phyloP scores from a whole-genome alignment of 2,329 filamentous ascomycete genomes.

The Arthrinium puccinioides region DNA sequence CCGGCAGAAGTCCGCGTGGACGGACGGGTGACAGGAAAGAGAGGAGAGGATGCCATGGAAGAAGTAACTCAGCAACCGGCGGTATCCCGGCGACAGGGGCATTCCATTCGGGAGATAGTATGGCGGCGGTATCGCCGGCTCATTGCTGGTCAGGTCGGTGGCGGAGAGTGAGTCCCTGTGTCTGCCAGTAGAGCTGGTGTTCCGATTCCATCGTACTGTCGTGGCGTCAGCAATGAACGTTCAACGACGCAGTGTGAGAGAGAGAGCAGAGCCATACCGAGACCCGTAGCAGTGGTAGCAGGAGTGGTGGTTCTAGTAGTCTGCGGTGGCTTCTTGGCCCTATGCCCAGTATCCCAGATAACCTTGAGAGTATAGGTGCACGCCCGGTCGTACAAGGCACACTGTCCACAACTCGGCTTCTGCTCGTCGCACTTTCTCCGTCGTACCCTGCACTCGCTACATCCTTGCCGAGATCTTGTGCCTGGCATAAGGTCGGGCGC shows the following conservation, averaged over 20 bases:
- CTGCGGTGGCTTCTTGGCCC: background rate
- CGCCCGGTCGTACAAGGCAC: constrained; percentile 7
- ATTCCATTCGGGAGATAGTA: constrained; percentile 12
- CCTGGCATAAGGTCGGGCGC: constrained; percentile 2
- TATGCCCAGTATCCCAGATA: constrained; percentile 7
- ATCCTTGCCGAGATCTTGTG: constrained; percentile 13
- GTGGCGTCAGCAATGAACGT: too few species aligned
- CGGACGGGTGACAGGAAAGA: constrained; percentile 14
- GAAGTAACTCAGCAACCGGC: constrained; percentile 12
- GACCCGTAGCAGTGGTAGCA: too few species aligned
- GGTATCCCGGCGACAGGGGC: constrained; percentile 11
- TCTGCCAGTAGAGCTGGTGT: background rate
- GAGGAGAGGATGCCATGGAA: constrained; percentile 12
- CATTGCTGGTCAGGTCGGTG: background rate
- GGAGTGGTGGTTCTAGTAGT: too few species aligned
- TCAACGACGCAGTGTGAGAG: too few species aligned
- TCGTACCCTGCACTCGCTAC: constrained; percentile 14
- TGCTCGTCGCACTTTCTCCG: constrained; percentile 15
- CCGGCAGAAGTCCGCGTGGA: constrained; percentile 13
- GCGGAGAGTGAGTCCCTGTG: background rate
- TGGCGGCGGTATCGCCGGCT: background rate
- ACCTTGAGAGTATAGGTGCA: constrained; percentile 11
- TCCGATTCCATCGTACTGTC: background rate
- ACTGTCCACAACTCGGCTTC: constrained; percentile 12
- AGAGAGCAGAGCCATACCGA: too few species aligned